Base-by-base conservation (phyloP, 176 grass and related monocot genomes). In the Pontederia crassipes region DNA sequence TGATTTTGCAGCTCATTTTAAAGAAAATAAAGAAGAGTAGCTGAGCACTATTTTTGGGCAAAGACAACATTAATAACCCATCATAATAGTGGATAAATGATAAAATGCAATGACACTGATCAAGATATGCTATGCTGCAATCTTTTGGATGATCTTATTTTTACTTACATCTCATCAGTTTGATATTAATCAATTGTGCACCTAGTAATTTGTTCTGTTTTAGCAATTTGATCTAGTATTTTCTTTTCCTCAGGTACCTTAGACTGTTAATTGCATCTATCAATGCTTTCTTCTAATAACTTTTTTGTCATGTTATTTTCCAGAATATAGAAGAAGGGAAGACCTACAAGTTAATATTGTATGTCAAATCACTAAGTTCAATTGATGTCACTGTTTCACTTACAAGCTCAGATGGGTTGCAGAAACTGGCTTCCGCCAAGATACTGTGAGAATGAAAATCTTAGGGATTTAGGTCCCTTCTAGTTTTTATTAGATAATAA, bases 311-410 rank as follows among this genome's bases (percentile, higher is more conserved):
- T 82, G 62, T 7, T 49, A 66, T 26, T 58, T 82, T 78, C 26
- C 74, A 97, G 84, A 97, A 91, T 64, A 80, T 97, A 78, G 87
- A 97, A 79, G 67, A 88, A 61, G 76, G 78, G 54, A 91, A 88
- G 64, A 48, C 66, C 9, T 97, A 97, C 58, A 85, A 85, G 27
- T 75, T 97, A 28, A 78, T 76, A 49, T 70, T 97, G 77, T 68
- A 85, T 28, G 45, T 91, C 8, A 91, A 56, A 73, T 91, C 92
- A 50, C 28, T 17, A 0, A 48, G 76, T 12, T 49, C 66, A 10
- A 48, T 73, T 29, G 17, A 78, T 9, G 67, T 97, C 68, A 71
- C 72, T 58, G 79, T 75, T 78, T 79, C 86, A 61, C 54, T 96
- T 26, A 85, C 78, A 61, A 87, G 76, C 66, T 87, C 83, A 50